Evolutionary conservation across 2,329 filamentous ascomycete genomes (phyloP), one percentile per base, ranked within the genome.

Genomic region (Kalaharituber pfeilii): DNA sequence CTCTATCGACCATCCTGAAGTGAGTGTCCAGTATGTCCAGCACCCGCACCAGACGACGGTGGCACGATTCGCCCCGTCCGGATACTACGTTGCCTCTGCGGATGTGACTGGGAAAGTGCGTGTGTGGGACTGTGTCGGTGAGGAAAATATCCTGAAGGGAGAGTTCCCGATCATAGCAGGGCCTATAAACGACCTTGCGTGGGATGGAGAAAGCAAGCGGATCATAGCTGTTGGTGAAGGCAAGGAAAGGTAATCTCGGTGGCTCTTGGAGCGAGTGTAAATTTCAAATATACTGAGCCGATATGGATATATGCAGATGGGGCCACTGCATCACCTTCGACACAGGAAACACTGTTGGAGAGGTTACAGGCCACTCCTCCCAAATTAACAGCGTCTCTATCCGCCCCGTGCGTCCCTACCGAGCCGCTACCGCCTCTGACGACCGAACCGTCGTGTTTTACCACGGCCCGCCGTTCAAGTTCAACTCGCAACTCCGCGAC

Each of bases 201-300:
- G 91, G 88, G 91, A 96, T 65, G 89, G 88, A 55, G 91, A 98
- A 69, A 94, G 85, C 57, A 88, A 95, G 72, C 82, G 91, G 50
- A 82, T 98, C 66, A 95, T 96, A 65, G 91, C 89, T 2, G 89
- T 98, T 4, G 91, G 91, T 45, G 85, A 96, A 63, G 91, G 91
- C 51, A 88, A 89, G 66, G 87, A 96, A 71, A 79, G 86, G 62
- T 63, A 61, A 18, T 47, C 28, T 4, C 33, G 15, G n/a, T n/a
- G n/a, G n/a, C n/a, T n/a, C n/a, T n/a, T n/a, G n/a, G n/a, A n/a
- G n/a, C n/a, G n/a, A n/a, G n/a, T 25, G 22, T 47, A 4, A 6
- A 2, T 47, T 25, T 44, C 39, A 29, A 53, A 50, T n/a, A 7
- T 29, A 22, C 26, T 47, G 42, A n/a, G 24, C 2, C 42, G 7